Percentiles rank a stretch among this genome's conserved stretches.
Conservation (phyloP, 108 stramenopile species). For the Nitzschia putrida region DNA sequence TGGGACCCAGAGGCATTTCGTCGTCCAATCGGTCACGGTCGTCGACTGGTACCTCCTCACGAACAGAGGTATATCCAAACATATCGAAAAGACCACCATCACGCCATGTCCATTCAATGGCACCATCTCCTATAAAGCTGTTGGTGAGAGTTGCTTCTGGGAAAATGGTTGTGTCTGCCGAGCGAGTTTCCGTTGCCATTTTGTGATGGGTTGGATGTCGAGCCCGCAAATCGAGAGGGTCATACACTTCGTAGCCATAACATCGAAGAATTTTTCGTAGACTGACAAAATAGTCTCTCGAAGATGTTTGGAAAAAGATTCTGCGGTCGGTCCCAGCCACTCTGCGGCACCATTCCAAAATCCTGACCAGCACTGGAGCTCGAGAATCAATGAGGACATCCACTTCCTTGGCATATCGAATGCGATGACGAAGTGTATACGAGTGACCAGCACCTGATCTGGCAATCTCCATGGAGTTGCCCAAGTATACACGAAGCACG, state of each 20-base stretch:
- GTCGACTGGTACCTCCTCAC: not conserved
- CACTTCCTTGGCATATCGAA: constrained; percentile 21
- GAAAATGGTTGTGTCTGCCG: not conserved
- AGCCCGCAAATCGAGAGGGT: constrained; percentile 46
- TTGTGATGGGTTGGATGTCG: not conserved
- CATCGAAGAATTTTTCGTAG: constrained; percentile 15
- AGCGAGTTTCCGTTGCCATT: not conserved
- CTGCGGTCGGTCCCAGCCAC: constrained; percentile 10
- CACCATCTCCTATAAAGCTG: not conserved
- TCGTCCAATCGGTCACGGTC: not conserved
- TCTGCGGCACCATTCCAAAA: constrained; percentile 33
- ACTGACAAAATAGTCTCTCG: constrained; percentile 14
- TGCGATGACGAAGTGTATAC: constrained; percentile 29
- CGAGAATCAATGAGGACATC: constrained; percentile 37
- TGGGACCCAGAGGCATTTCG: not conserved
- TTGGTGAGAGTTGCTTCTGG: not conserved
- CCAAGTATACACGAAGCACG: constrained; percentile 25
- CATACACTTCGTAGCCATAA: constrained; percentile 41
- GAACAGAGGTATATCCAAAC: not conserved
- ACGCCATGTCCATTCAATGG: not conserved
- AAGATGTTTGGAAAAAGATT: constrained; percentile 27
- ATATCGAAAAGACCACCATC: not conserved
- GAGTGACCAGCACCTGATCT: constrained; percentile 28
- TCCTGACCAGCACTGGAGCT: constrained; percentile 27
- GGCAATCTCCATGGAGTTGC: constrained; percentile 27